Conservation (phyloP, 1,284 basidiomycete species). For the Apiotrichum brassicae region DNA sequence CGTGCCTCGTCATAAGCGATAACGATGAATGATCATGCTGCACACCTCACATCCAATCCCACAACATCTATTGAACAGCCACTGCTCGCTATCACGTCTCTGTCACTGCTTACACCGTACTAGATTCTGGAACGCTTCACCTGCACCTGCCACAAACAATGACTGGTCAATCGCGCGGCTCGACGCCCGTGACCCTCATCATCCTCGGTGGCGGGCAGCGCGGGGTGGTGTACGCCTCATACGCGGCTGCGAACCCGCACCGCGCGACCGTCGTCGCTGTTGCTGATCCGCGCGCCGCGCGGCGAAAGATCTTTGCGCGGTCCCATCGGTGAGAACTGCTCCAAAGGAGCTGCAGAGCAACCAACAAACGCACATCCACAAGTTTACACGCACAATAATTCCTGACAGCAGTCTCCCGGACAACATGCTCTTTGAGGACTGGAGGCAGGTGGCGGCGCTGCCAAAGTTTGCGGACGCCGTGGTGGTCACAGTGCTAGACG, state of each 20-base stretch:
- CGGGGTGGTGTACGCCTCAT: constrained; percentile 65
- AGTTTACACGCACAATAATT: no score
- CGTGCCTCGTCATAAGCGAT: no score
- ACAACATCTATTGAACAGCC: no score
- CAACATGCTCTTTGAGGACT: constrained; percentile 63
- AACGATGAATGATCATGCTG: no score
- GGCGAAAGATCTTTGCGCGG: constrained; percentile 56
- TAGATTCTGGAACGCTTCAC: no score
- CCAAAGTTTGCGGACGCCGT: constrained; percentile 71
- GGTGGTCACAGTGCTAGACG: constrained; percentile 62
- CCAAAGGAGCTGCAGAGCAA: no score
- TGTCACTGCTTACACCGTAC: no score
- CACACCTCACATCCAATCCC: no score
- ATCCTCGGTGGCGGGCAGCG: constrained; percentile 73
- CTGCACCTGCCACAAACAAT: no score
- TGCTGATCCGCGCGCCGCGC: constrained; percentile 68
- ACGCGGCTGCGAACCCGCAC: constrained; percentile 57
- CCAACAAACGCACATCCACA: no score
- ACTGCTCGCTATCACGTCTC: no score
- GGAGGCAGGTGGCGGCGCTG: constrained; percentile 61
- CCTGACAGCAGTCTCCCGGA: constrained; percentile 50
- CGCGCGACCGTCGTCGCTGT: constrained; percentile 70
- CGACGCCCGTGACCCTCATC: constrained; percentile 49
- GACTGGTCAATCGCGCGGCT: no score
- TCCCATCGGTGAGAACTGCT: constrained; percentile 46